These are phyloP conservation scores for Xylaria sp. DNA, from an alignment of 2,329 filamentous ascomycete genomes.

Conservation along the genomic window DNA sequence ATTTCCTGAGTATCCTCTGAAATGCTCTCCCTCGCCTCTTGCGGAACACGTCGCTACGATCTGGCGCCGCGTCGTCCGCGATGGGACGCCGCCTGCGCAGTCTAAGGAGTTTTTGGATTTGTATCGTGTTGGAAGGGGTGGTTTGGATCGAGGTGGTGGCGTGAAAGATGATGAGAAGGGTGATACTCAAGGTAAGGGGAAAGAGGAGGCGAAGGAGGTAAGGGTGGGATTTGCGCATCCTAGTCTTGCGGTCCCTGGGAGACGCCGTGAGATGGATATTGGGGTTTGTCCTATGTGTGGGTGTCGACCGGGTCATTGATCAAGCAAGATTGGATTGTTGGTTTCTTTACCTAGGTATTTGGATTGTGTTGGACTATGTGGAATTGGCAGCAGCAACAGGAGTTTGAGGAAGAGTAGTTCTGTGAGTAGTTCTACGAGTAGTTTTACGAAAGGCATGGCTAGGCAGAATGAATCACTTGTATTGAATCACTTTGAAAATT, in stretches of 20 bases:
- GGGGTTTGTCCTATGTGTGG: slow-evolving; percentile 23
- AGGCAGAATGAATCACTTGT: slow-evolving; percentile 10
- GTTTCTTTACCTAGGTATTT: not conserved
- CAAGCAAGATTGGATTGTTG: not conserved
- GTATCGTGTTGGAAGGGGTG: slow-evolving; percentile 33
- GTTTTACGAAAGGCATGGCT: not conserved
- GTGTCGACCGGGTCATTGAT: not conserved
- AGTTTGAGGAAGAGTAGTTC: too few species aligned
- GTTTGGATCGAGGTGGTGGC: too few species aligned
- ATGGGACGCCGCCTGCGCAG: slow-evolving; percentile 43
- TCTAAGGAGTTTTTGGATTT: slow-evolving; percentile 43
- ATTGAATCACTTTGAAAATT: not conserved
- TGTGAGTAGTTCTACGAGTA: too few species aligned
- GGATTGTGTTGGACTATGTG: not conserved
- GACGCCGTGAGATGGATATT: slow-evolving; percentile 17
- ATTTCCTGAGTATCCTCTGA: not conserved
- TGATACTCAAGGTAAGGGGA: not conserved
- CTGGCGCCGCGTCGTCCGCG: slow-evolving; percentile 8
- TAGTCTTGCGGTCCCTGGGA: slow-evolving; percentile 32
- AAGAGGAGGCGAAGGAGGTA: not conserved
- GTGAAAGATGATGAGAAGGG: slow-evolving; percentile 33
- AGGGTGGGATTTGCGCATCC: not conserved
- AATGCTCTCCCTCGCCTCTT: slow-evolving; percentile 16
- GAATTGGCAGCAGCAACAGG: not conserved
- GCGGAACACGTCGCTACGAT: not conserved